A percentile compares a stretch with the other conserved stretches of the same genome.
phyloP scores from a whole-genome alignment of 2,329 filamentous ascomycete genomes.

The Fusarium brevicatenulatum region DNA sequence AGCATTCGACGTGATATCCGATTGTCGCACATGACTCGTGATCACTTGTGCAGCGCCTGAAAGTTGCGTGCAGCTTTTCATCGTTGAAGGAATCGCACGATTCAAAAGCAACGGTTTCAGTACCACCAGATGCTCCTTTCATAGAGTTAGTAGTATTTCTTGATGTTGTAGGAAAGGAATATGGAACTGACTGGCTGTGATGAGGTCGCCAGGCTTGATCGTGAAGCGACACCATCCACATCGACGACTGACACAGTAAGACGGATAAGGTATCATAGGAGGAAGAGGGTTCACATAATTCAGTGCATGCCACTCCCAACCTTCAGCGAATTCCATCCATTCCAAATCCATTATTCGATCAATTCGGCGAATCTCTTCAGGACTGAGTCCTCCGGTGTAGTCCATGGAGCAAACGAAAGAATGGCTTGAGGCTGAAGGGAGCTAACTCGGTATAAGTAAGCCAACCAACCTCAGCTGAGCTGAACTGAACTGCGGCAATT shows the following conservation, averaged over 20 bases:
- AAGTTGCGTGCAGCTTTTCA: slow-evolving; percentile 2
- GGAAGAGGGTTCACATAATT: background rate
- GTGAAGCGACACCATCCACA: slow-evolving; percentile 32
- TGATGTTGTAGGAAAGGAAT: background rate
- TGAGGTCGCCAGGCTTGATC: slow-evolving; percentile 8
- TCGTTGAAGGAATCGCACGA: background rate
- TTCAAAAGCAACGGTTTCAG: slow-evolving; percentile 5
- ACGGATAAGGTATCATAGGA: slow-evolving; percentile 11
- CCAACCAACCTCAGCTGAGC: background rate
- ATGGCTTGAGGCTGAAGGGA: background rate
- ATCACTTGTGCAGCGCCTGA: slow-evolving; percentile 14
- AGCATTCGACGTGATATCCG: slow-evolving; percentile 24
- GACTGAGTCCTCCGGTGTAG: slow-evolving; percentile 3
- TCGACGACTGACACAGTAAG: slow-evolving; percentile 23
- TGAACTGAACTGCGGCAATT: background rate
- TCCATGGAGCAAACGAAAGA: background rate
- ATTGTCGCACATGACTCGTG: slow-evolving; percentile 17
- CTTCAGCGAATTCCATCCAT: slow-evolving; percentile 15
- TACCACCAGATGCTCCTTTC: slow-evolving; percentile 11
- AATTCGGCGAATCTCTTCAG: slow-evolving; percentile 2
- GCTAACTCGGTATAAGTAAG: background rate
- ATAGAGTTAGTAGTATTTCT: background rate
- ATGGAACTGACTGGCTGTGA: slow-evolving; percentile 10
- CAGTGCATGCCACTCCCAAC: slow-evolving; percentile 18
- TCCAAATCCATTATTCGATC: slow-evolving; percentile 21